phyloP scores from a whole-genome alignment of 768 basidiomycete species.

The Favolaschia claudopus region DNA sequence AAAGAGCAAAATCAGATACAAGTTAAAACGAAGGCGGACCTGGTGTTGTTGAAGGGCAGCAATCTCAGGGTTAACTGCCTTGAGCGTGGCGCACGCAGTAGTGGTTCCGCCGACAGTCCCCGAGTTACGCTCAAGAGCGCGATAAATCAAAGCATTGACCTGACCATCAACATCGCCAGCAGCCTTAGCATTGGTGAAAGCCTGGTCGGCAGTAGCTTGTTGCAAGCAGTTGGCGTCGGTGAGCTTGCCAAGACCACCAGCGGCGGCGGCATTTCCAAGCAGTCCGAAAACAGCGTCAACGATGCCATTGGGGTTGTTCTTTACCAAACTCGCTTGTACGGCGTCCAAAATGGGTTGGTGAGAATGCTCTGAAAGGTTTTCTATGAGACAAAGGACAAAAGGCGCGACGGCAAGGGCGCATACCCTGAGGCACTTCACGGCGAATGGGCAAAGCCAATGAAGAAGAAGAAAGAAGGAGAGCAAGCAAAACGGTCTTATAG shows the following conservation, averaged over 20 bases:
- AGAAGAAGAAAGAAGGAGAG: slow-evolving; percentile 43
- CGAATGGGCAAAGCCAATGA: slow-evolving; percentile 52
- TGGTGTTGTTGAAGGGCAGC: slow-evolving; percentile 71
- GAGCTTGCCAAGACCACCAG: slow-evolving; percentile 60
- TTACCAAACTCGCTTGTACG: slow-evolving; percentile 53
- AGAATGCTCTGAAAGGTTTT: slow-evolving; percentile 59
- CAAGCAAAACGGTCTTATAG: slow-evolving; percentile 42
- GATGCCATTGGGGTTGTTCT: slow-evolving; percentile 68
- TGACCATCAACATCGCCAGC: slow-evolving; percentile 62
- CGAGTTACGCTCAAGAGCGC: slow-evolving; percentile 73
- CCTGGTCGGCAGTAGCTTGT: slow-evolving; percentile 71
- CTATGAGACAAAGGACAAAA: neutral
- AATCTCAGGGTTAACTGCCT: slow-evolving; percentile 69
- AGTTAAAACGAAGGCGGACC: slow-evolving; percentile 39
- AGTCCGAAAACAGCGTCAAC: slow-evolving; percentile 70
- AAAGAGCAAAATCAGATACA: neutral
- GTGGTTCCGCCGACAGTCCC: slow-evolving; percentile 56
- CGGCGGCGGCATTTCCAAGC: slow-evolving; percentile 70
- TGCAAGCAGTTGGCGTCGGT: slow-evolving; percentile 68
- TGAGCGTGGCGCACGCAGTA: slow-evolving; percentile 59
- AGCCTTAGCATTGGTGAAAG: slow-evolving; percentile 77
- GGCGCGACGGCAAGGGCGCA: neutral
- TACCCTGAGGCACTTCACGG: slow-evolving; percentile 74
- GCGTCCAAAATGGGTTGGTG: slow-evolving; percentile 65
- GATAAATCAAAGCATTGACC: slow-evolving; percentile 66